Evolutionary conservation across 768 basidiomycete species (phyloP).

Genomic region (Lanmaoa rubissima): DNA sequence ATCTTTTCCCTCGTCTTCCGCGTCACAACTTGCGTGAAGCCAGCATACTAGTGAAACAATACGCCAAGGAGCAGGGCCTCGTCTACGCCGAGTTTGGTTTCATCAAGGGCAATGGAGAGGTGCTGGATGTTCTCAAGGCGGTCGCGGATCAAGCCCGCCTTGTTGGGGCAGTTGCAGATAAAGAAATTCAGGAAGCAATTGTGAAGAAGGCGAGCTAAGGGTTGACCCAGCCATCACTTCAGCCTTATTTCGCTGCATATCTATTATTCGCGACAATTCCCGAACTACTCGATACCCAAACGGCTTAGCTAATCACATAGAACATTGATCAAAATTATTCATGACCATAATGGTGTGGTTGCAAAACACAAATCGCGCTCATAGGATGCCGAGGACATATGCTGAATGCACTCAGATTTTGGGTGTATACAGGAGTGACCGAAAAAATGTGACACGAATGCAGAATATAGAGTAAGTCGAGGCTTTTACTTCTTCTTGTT

Average conservation of each 20-base stretch:
- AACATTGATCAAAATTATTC: not conserved
- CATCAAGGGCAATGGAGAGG: conserved; percentile 79
- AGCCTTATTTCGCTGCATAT: not conserved
- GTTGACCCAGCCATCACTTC: not conserved
- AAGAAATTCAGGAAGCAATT: conserved; percentile 65
- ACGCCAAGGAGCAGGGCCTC: conserved; percentile 79
- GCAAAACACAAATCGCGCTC: conserved; percentile 6
- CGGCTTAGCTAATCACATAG: not conserved
- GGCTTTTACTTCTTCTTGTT: conserved; percentile 80
- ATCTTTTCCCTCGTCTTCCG: conserved; percentile 93
- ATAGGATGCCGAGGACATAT: conserved; percentile 35
- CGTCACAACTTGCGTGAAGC: conserved; percentile 89
- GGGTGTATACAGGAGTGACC: conserved; percentile 29
- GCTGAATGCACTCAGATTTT: conserved; percentile 35
- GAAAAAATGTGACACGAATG: conserved; percentile 23
- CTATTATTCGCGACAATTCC: not conserved
- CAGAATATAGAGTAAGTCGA: conserved; percentile 13
- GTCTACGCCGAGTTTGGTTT: conserved; percentile 93
- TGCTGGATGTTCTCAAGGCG: conserved; percentile 72
- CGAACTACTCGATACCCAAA: conserved; percentile 17
- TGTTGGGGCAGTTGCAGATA: conserved; percentile 76
- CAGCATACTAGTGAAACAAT: conserved; percentile 81
- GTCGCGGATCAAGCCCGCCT: conserved; percentile 90
- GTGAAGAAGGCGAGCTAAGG: conserved; percentile 39
- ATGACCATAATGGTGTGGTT: not conserved